Conservation (phyloP, 352 stramenopile genomes). For the Halophytophthora batemanensis region DNA sequence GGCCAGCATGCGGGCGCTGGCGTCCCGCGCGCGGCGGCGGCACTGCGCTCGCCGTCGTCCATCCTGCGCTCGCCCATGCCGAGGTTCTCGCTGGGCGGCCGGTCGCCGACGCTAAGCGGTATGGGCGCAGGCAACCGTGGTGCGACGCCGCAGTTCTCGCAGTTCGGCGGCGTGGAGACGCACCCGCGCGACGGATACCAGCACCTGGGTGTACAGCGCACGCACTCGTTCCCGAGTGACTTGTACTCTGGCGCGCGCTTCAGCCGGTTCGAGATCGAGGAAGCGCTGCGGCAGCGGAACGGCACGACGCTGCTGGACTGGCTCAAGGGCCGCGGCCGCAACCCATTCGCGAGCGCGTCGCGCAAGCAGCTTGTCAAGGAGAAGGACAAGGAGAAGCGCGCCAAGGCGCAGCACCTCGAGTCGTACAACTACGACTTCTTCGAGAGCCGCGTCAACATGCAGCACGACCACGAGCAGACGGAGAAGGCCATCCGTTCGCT, state of each 20-base stretch:
- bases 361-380: conserved; percentile 34
- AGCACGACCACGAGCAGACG: conserved; percentile 83
- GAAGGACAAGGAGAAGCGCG: conserved; percentile 65
- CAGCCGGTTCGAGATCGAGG: conserved; percentile 78
- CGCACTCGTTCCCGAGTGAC: conserved; percentile 78
- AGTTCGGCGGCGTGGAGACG: conserved; percentile 7
- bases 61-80: conserved; percentile 37
- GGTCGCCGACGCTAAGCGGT: conserved; percentile 11
- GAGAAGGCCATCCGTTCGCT: conserved; percentile 74
- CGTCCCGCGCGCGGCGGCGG: conserved; percentile 19
- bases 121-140: conserved; percentile 4
- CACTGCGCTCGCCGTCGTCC: conserved; percentile 30
- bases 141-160: conserved; percentile 6
- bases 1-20: background rate
- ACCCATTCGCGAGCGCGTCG: conserved; percentile 22
- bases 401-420: conserved; percentile 85
- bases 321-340: conserved; percentile 47
- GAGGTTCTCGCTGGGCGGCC: conserved; percentile 15
- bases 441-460: conserved; percentile 80
- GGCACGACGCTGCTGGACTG: conserved; percentile 69
- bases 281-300: conserved; percentile 57
- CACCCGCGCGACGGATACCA: conserved; percentile 26
- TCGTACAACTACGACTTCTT: conserved; percentile 89
- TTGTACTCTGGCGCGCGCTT: conserved; percentile 71
- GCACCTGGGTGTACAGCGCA: conserved; percentile 47